These are phyloP conservation scores for Serendipita indica DNA, from an alignment of 768 basidiomycete species.

Conservation along the genomic window DNA sequence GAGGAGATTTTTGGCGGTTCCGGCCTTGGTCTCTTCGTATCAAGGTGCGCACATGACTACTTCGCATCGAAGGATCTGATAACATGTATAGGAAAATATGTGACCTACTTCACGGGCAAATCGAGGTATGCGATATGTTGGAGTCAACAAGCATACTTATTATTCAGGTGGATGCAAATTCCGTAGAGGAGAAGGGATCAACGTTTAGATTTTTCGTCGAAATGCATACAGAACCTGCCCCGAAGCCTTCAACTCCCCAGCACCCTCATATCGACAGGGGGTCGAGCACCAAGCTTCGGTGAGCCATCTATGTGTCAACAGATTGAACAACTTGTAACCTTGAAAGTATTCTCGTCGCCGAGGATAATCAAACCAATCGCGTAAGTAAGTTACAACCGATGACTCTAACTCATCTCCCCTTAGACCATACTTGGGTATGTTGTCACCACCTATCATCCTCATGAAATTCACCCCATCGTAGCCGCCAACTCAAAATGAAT, in stretches of 20 bases:
- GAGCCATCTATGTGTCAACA: background rate
- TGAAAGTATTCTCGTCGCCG: conserved; percentile 17
- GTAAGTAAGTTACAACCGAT: background rate
- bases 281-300: background rate
- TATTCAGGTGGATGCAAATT: conserved; percentile 23
- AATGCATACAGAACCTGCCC: conserved; percentile 13
- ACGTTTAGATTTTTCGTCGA: conserved; percentile 28
- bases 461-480: background rate
- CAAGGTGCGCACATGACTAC: conserved; percentile 12
- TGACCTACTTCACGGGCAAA: conserved; percentile 22
- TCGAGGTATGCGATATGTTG: conserved; percentile 10
- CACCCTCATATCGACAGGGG: background rate
- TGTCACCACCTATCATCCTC: background rate
- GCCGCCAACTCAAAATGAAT: conserved; percentile 19
- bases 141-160: background rate
- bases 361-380: conserved; percentile 21
- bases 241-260: background rate
- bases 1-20: conserved; percentile 19
- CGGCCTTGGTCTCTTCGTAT: conserved; percentile 27
- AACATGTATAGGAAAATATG: conserved; percentile 17
- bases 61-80: background rate
- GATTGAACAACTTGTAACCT: no score
- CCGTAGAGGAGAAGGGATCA: conserved; percentile 24
- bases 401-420: background rate
- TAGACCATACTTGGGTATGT: conserved; percentile 16